These are phyloP conservation scores for Eucalyptus microcorys DNA, from an alignment of 345 rosid genomes.

Conservation along the genomic window DNA sequence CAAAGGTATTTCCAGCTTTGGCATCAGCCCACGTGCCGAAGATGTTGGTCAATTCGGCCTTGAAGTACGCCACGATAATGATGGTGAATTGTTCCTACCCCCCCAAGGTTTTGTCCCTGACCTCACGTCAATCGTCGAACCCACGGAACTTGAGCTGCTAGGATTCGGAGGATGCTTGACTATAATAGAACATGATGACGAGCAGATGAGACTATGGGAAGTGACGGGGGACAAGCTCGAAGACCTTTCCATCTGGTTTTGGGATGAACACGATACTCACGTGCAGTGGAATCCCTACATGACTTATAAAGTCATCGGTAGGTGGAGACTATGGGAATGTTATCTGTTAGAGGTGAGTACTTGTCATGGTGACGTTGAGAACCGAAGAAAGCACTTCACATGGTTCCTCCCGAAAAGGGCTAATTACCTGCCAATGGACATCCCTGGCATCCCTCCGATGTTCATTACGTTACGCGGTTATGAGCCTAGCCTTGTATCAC, in stretches of 20 bases:
- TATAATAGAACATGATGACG: neutral
- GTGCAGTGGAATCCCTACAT: neutral
- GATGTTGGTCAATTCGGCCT: neutral
- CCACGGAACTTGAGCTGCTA: neutral
- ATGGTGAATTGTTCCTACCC: neutral
- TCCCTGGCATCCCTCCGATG: neutral
- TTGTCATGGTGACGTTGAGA: neutral
- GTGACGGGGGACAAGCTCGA: neutral
- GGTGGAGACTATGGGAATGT: neutral
- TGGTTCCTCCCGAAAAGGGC: neutral
- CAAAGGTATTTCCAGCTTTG: neutral
- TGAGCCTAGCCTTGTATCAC: neutral
- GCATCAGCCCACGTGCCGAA: neutral
- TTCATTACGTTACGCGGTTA: neutral
- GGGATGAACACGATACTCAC: neutral
- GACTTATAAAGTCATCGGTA: neutral
- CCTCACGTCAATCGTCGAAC: neutral
- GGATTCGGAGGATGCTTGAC: neutral
- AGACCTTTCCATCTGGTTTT: neutral
- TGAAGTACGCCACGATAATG: neutral
- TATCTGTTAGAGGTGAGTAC: neutral
- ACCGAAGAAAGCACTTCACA: neutral
- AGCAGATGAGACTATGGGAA: neutral
- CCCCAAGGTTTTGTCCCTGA: neutral
- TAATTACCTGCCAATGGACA: neutral